phyloP scores from a whole-genome alignment of 2,329 filamentous ascomycete species.

The Cercospora sp. region DNA sequence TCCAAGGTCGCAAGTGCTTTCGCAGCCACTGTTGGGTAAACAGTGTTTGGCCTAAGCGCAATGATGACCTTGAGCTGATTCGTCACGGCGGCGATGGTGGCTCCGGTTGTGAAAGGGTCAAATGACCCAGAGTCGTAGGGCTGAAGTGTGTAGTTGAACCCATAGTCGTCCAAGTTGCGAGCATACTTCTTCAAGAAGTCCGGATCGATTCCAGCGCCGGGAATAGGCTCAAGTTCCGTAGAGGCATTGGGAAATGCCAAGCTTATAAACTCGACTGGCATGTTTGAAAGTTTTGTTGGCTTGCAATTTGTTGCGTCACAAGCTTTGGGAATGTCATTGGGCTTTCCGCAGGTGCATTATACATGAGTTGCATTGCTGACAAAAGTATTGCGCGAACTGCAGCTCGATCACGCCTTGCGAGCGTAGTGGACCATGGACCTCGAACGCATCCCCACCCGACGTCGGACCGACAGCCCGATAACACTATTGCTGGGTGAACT shows the following conservation, averaged over 20 bases:
- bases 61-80: slow-evolving; percentile 63
- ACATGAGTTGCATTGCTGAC: slow-evolving; percentile 12
- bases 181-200: slow-evolving; percentile 59
- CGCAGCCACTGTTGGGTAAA: slow-evolving; percentile 63
- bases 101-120: slow-evolving; percentile 60
- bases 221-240: slow-evolving; percentile 57
- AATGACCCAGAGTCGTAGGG: slow-evolving; percentile 58
- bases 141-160: slow-evolving; percentile 62
- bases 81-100: slow-evolving; percentile 58
- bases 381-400: slow-evolving; percentile 21
- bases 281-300: slow-evolving; percentile 8
- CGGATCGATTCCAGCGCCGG: slow-evolving; percentile 54
- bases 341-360: slow-evolving; percentile 7
- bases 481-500: not conserved
- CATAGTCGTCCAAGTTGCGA: slow-evolving; percentile 59
- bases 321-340: not conserved
- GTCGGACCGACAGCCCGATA: slow-evolving; percentile 15
- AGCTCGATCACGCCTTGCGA: slow-evolving; percentile 23
- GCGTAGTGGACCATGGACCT: slow-evolving; percentile 10
- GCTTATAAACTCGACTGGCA: slow-evolving; percentile 57
- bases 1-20: slow-evolving; percentile 63
- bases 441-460: slow-evolving; percentile 16
- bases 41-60: slow-evolving; percentile 61
- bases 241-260: slow-evolving; percentile 59
- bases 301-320: not conserved